Conservation (phyloP, 73 alveolate genomes). For the Tetrahymena borealis region DNA sequence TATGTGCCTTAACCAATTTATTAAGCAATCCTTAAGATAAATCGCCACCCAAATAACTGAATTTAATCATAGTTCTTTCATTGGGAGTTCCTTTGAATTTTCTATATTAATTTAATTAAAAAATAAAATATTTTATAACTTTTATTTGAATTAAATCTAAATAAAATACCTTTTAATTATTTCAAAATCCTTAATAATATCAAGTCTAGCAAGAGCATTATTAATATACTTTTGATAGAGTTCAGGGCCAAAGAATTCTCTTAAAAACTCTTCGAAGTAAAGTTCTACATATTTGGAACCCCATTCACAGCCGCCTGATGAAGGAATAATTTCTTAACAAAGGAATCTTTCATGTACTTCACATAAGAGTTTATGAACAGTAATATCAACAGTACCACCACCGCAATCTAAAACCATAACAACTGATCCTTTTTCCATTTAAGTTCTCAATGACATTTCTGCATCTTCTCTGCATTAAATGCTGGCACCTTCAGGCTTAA, state of each 20-base stretch:
- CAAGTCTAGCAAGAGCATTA: slow-evolving; percentile 94
- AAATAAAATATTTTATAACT: background rate
- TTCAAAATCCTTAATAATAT: slow-evolving; percentile 93
- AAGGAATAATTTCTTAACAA: slow-evolving; percentile 93
- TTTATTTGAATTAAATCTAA: background rate
- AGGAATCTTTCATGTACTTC: slow-evolving; percentile 89
- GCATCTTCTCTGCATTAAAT: slow-evolving; percentile 96
- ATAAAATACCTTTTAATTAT: slow-evolving; percentile 60
- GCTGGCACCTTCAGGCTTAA: slow-evolving; percentile 94
- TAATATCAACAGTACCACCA: slow-evolving; percentile 97
- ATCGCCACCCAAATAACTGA: slow-evolving; percentile 91
- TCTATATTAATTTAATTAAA: slow-evolving; percentile 28
- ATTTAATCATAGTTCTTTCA: slow-evolving; percentile 86
- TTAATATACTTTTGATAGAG: slow-evolving; percentile 61
- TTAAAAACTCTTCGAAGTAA: slow-evolving; percentile 89
- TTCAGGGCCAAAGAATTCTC: slow-evolving; percentile 86
- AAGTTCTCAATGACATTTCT: slow-evolving; percentile 73
- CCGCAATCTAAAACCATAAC: slow-evolving; percentile 97
- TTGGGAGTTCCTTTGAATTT: slow-evolving; percentile 89
- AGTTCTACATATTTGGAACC: slow-evolving; percentile 95
- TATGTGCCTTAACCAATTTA: slow-evolving; percentile 77
- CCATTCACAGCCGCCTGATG: slow-evolving; percentile 99
- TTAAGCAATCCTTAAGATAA: slow-evolving; percentile 66
- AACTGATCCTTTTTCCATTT: slow-evolving; percentile 78
- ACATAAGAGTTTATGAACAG: slow-evolving; percentile 89